A percentile compares a stretch with the other conserved stretches of the same genome.
These are phyloP conservation scores for Kwoniella sp. DNA, from an alignment of 768 basidiomycete genomes.

Conservation along the genomic window DNA sequence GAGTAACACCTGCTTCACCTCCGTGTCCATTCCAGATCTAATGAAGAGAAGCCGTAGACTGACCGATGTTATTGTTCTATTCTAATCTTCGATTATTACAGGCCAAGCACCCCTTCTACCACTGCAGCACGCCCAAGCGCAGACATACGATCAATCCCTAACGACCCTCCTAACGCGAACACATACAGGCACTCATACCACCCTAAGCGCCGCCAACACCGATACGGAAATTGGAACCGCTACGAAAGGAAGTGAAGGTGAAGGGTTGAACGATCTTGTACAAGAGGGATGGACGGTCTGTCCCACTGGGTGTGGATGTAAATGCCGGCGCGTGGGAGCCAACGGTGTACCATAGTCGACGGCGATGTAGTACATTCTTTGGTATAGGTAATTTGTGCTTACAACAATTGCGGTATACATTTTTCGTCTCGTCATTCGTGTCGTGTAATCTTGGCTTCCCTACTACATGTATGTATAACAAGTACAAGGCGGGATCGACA, in stretches of 20 bases:
- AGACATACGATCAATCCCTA: background rate
- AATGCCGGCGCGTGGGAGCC: slow-evolving; percentile 28
- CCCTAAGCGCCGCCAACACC: background rate
- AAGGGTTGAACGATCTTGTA: background rate
- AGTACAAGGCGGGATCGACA: too few species aligned
- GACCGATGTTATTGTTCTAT: background rate
- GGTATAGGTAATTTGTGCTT: too few species aligned
- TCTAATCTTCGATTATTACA: background rate
- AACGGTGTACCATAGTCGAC: slow-evolving; percentile 2
- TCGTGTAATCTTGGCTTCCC: too few species aligned
- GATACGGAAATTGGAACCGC: slow-evolving; percentile 4
- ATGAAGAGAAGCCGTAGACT: background rate
- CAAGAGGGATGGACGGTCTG: slow-evolving; percentile 34
- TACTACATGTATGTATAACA: too few species aligned
- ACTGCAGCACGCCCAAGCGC: background rate
- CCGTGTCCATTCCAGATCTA: background rate
- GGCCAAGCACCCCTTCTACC: slow-evolving; percentile 14
- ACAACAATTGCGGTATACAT: too few species aligned
- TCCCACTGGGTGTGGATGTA: slow-evolving; percentile 49
- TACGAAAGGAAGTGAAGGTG: background rate
- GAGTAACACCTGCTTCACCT: slow-evolving; percentile 12
- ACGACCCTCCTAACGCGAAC: background rate
- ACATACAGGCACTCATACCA: background rate
- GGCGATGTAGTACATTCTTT: too few species aligned
- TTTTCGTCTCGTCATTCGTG: too few species aligned